Evolutionary conservation across 768 basidiomycete species (phyloP), one percentile per base, ranked within the genome.

Genomic region (Leucocoprinus birnbaumii): DNA sequence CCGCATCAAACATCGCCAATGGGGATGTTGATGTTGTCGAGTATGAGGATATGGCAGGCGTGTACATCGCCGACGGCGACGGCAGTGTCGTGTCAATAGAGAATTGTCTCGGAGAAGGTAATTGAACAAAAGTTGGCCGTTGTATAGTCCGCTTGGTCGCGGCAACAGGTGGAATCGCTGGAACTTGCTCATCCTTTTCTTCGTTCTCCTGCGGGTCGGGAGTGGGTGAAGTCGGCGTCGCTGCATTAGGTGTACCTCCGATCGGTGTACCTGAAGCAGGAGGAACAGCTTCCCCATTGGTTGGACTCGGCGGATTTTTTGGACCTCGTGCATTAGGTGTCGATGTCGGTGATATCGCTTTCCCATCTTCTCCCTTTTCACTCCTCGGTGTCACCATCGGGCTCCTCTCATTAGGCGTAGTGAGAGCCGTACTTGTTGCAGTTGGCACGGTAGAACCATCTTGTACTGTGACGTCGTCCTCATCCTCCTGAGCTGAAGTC

Each of bases 51-150:
- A 62, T 61, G 2, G 70, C 66, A 21, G 47, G 31, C 9, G 47
- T 48, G 31, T 48, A 35, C 18, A 21, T 10, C 8, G 31, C 31
- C 19, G 59, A 58, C 2, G 54, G 59, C 16, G 65, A 59, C n/a
- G 67, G 60, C 5, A 62, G 56, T 31, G 53, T 65, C 47, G 59
- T 41, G 42, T 73, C 71, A 41, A 66, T 60, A 10, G 60, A 45
- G 51, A 74, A 74, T n/a, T 66, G 59, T 40, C 60, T 61, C 11
- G 66, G 71, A 38, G 65, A 69, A 3, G 74, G 74, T 19, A 76
- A 54, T 19, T 69, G 65, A 19, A 78, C 68, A 56, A 64, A 74
- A 11, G 69, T 76, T 5, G 76, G 76, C 2, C 76, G 71, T 25
- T 55, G 54, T n/a, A 55, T 49, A 27, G 38, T 48, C 40, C 47